These are phyloP conservation scores for Colletotrichum musae DNA, from an alignment of 2,329 filamentous ascomycete species.

Conservation along the genomic window DNA sequence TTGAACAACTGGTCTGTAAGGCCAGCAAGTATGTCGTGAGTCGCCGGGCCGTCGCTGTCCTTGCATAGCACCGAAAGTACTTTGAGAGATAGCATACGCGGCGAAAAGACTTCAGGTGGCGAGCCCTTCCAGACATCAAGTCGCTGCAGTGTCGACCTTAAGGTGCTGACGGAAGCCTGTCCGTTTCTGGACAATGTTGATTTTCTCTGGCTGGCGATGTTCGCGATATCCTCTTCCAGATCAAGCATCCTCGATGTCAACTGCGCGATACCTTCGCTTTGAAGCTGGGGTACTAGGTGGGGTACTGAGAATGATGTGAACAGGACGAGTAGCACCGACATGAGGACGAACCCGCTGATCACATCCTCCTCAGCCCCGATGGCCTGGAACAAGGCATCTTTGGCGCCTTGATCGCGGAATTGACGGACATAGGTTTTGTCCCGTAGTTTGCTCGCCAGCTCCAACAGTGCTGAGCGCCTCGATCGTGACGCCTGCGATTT, in stretches of 20 bases:
- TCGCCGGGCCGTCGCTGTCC: conserved; percentile 28
- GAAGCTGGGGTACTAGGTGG: conserved; percentile 71
- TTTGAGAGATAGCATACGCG: conserved; percentile 75
- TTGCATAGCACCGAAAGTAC: conserved; percentile 56
- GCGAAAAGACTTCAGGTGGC: conserved; percentile 67
- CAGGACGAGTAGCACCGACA: conserved; percentile 75
- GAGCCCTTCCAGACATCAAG: conserved; percentile 73
- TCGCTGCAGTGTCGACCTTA: conserved; percentile 68
- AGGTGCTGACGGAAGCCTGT: conserved; percentile 67
- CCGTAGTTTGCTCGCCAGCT: conserved; percentile 71
- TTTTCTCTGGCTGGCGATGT: conserved; percentile 74
- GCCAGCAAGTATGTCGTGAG: conserved; percentile 21
- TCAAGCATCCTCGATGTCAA: conserved; percentile 71
- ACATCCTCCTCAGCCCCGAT: conserved; percentile 72
- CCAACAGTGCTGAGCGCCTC: conserved; percentile 71
- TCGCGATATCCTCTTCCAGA: conserved; percentile 68
- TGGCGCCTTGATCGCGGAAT: conserved; percentile 82
- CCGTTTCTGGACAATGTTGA: conserved; percentile 78
- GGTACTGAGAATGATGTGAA: conserved; percentile 72
- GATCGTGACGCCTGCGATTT: conserved; percentile 62
- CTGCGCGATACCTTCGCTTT: conserved; percentile 66
- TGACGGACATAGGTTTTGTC: conserved; percentile 76
- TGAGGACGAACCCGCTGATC: conserved; percentile 74
- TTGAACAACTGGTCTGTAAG: conserved; percentile 43
- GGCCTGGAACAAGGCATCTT: conserved; percentile 76